These are phyloP conservation scores for Pisolithus marmoratus DNA, from an alignment of 768 basidiomycete species.

Conservation along the genomic window DNA sequence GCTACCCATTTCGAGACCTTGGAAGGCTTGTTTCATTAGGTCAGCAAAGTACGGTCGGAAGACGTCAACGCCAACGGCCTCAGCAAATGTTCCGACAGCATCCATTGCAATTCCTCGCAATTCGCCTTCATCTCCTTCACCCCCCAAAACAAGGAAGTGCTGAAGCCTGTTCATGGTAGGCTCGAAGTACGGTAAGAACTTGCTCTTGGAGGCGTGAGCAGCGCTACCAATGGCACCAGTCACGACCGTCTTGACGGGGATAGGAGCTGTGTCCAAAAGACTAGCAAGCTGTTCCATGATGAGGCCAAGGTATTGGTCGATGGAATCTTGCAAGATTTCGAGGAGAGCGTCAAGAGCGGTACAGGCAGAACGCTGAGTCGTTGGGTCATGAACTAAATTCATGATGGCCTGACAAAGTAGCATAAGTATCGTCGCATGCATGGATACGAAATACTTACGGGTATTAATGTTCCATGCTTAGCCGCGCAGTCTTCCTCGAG, in stretches of 20 bases:
- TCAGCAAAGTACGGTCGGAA: constrained; percentile 96
- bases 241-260: constrained; percentile 86
- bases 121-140: constrained; percentile 88
- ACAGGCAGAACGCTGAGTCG: constrained; percentile 90
- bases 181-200: constrained; percentile 92
- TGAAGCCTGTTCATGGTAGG: constrained; percentile 84
- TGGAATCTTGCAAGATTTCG: constrained; percentile 87
- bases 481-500: constrained; percentile 87
- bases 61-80: constrained; percentile 89
- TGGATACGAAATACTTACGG: constrained; percentile 43
- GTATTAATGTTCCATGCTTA: constrained; percentile 79
- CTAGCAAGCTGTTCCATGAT: constrained; percentile 93
- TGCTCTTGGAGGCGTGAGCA: constrained; percentile 88
- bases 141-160: constrained; percentile 80
- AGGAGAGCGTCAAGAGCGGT: constrained; percentile 94
- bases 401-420: constrained; percentile 63
- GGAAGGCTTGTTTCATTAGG: constrained; percentile 93
- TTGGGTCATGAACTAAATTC: constrained; percentile 79
- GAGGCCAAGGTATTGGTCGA: constrained; percentile 83
- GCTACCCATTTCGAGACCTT: constrained; percentile 81
- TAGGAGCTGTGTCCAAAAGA: constrained; percentile 82
- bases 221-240: constrained; percentile 98
- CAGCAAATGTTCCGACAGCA: constrained; percentile 97
- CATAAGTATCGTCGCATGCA: background rate
- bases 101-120: constrained; percentile 98